phyloP scores from a whole-genome alignment of 1,139 yeast species.

The Pneumocystis jirovecii region DNA sequence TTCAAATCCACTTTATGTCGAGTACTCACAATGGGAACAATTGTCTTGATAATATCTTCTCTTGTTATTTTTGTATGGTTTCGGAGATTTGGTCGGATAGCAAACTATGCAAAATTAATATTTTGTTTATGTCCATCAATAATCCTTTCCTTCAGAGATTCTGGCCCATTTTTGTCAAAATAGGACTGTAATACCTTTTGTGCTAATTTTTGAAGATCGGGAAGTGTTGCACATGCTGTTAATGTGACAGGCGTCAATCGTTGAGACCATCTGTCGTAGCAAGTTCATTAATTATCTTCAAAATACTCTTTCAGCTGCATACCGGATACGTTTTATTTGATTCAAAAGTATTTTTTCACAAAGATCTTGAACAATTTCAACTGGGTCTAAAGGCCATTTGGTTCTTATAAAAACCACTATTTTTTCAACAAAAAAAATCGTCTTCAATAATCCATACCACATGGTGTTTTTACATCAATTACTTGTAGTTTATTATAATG shows the following conservation, averaged over 20 bases:
- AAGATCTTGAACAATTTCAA: not conserved
- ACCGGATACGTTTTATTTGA: not conserved
- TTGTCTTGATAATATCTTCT: conserved; percentile 49
- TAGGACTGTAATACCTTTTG: conserved; percentile 46
- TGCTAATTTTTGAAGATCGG: conserved; percentile 48
- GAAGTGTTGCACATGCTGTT: conserved; percentile 59
- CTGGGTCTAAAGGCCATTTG: not conserved
- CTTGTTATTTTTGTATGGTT: conserved; percentile 61
- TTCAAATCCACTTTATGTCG: conserved; percentile 65
- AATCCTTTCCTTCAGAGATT: not conserved
- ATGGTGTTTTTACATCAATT: not conserved
- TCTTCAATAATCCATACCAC: not conserved
- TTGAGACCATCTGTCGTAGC: conserved; percentile 31
- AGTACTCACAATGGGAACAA: conserved; percentile 60
- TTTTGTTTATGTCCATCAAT: conserved; percentile 18
- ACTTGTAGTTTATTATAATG: not conserved
- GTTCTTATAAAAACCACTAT: not conserved
- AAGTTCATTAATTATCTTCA: conserved; percentile 3
- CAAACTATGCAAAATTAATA: conserved; percentile 34
- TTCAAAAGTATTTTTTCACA: not conserved
- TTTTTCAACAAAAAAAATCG: not conserved
- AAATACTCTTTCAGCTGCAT: not conserved
- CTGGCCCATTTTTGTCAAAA: conserved; percentile 42
- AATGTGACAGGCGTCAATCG: conserved; percentile 64
- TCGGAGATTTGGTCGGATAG: conserved; percentile 65